A percentile compares a stretch with the other conserved stretches of the same genome.
These are phyloP conservation scores for Mycena kentingensis DNA, from an alignment of 768 basidiomycete genomes.

Conservation along the genomic window DNA sequence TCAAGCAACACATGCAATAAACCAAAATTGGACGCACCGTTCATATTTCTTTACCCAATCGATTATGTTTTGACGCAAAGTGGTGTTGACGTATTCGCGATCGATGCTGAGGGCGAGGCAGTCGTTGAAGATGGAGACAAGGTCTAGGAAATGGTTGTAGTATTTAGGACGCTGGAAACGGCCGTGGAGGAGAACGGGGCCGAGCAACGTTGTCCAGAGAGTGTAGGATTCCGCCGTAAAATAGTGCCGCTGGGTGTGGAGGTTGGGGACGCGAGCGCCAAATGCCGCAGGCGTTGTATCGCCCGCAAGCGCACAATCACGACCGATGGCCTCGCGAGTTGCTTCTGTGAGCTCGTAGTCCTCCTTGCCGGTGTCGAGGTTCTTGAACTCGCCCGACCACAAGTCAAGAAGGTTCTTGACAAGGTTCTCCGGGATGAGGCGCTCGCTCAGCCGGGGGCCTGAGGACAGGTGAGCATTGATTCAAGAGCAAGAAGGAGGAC, in stretches of 20 bases:
- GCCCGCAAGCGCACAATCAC: not conserved
- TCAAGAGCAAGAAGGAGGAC: not conserved
- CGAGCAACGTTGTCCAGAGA: not conserved
- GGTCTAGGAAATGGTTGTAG: not conserved
- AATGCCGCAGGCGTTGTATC: not conserved
- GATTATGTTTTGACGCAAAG: not conserved
- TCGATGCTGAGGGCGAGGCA: not conserved
- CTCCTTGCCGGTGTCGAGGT: slow-evolving; percentile 31
- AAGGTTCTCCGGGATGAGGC: slow-evolving; percentile 45
- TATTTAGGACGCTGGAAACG: not conserved
- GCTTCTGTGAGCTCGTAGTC: slow-evolving; percentile 25
- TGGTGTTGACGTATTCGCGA: not conserved
- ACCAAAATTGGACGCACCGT: not conserved
- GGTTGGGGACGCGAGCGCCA: not conserved
- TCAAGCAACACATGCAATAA: not conserved
- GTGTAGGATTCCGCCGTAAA: not conserved
- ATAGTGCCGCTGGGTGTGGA: not conserved
- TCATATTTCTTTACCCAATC: slow-evolving; percentile 8
- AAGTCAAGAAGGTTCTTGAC: slow-evolving; percentile 41
- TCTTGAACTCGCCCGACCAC: slow-evolving; percentile 48
- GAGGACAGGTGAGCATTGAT: not conserved
- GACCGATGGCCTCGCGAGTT: not conserved
- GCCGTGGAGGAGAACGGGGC: not conserved
- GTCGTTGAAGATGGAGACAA: not conserved
- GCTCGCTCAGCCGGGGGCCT: not conserved